These are phyloP conservation scores for Plantago elongata DNA, from an alignment of 257 asterid species.

Conservation along the genomic window DNA sequence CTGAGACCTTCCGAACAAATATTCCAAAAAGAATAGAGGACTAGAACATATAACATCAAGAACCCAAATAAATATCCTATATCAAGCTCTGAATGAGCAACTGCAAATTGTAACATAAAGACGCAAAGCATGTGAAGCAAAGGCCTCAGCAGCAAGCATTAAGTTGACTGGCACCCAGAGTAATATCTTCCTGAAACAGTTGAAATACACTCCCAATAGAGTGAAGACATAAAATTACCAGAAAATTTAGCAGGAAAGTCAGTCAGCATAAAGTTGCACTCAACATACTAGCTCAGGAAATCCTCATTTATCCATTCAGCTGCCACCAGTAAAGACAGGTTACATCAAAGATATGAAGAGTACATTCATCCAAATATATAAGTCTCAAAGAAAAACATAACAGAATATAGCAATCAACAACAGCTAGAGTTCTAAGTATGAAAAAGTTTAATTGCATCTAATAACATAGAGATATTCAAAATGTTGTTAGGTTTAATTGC, in stretches of 20 bases:
- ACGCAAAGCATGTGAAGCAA: slow-evolving; percentile 9
- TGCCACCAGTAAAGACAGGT: slow-evolving; percentile 85
- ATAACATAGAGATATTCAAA: slow-evolving; percentile 28
- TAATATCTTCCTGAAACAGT: slow-evolving; percentile 24
- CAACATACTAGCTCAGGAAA: slow-evolving; percentile 84
- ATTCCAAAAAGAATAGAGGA: slow-evolving; percentile 18
- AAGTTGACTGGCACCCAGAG: slow-evolving; percentile 14
- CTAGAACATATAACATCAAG: slow-evolving; percentile 15
- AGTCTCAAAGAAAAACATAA: slow-evolving; percentile 31
- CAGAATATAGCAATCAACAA: slow-evolving; percentile 23
- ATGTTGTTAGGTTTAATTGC: slow-evolving; percentile 39
- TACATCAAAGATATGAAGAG: slow-evolving; percentile 52
- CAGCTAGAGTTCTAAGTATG: slow-evolving; percentile 26
- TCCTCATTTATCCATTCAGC: slow-evolving; percentile 81
- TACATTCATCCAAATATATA: slow-evolving; percentile 43
- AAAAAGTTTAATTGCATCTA: slow-evolving; percentile 1
- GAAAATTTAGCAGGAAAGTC: slow-evolving; percentile 81
- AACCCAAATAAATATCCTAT: slow-evolving; percentile 21
- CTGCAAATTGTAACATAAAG: slow-evolving; percentile 4
- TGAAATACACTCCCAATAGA: slow-evolving; percentile 41
- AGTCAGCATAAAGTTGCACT: slow-evolving; percentile 79
- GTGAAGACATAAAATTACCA: slow-evolving; percentile 67
- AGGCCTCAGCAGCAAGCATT: slow-evolving; percentile 18
- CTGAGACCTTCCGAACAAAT: slow-evolving; percentile 34
- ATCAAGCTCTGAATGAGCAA: slow-evolving; percentile 14